Percentiles rank a stretch among this genome's conserved stretches.
Conservation (phyloP, 139 green algal species). For the Picochlorum sp. region DNA sequence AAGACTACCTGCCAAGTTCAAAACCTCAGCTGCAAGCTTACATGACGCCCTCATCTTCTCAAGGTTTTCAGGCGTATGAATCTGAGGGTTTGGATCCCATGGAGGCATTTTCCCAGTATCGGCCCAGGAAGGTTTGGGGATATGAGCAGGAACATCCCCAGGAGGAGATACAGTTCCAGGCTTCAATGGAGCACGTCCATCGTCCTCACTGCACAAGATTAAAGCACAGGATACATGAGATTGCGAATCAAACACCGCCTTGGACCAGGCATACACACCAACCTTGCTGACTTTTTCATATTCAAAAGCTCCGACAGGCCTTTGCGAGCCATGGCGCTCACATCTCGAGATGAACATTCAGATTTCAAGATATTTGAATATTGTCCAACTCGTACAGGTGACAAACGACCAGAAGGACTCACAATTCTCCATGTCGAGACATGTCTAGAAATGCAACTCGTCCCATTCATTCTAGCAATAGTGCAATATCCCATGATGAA, state of each 20-base stretch:
- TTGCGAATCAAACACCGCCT: too few species aligned
- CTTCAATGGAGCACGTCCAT: constrained; percentile 18
- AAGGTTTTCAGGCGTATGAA: constrained; percentile 51
- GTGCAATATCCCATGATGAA: too few species aligned
- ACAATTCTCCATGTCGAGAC: too few species aligned
- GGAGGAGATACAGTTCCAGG: constrained; percentile 35
- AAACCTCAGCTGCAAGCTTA: constrained; percentile 76
- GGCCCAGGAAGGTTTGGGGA: constrained; percentile 66
- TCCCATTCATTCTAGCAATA: too few species aligned
- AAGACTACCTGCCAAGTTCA: constrained; percentile 63
- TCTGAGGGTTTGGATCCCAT: constrained; percentile 42
- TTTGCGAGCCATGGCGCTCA: background rate
- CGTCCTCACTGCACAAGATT: background rate
- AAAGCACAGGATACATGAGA: background rate
- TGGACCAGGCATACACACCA: background rate
- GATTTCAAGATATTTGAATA: background rate
- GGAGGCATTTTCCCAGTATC: constrained; percentile 47
- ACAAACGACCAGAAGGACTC: too few species aligned
- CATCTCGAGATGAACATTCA: background rate
- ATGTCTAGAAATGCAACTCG: too few species aligned
- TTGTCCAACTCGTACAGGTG: background rate
- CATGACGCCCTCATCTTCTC: constrained; percentile 74
- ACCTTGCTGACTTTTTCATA: constrained; percentile 12
- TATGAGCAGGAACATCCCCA: constrained; percentile 56
- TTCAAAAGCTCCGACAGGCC: constrained; percentile 11